These are phyloP conservation scores for Candida khao-thaluensis DNA, from an alignment of 805 yeast species.

Conservation along the genomic window DNA sequence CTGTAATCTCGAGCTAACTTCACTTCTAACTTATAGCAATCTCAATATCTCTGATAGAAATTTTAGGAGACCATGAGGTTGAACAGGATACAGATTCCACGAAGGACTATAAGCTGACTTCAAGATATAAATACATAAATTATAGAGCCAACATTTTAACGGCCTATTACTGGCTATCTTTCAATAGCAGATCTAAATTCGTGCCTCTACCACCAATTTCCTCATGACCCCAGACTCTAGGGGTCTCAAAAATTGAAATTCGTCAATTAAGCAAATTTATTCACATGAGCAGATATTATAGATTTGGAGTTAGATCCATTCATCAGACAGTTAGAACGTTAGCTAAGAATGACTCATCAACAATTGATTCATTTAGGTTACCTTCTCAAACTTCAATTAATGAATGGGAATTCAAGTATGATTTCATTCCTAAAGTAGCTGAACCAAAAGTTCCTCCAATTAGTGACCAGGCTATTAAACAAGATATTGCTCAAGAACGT, in stretches of 20 bases:
- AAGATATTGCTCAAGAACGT: conserved; percentile 46
- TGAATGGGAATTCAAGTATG: conserved; percentile 52
- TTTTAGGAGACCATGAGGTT: too few relatives aligned
- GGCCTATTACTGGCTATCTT: too few relatives aligned
- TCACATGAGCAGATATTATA: conserved; percentile 5
- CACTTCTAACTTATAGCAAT: too few relatives aligned
- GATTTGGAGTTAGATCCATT: conserved; percentile 1
- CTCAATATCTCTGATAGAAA: too few relatives aligned
- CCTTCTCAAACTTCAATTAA: conserved; percentile 47
- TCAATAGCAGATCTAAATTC: too few relatives aligned
- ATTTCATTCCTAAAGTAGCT: conserved; percentile 40
- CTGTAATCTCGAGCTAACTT: too few relatives aligned
- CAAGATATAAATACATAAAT: too few relatives aligned
- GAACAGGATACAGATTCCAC: too few relatives aligned
- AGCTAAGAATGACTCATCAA: conserved; percentile 57
- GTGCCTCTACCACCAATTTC: conserved; percentile 3
- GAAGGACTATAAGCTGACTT: too few relatives aligned
- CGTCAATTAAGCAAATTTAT: not conserved
- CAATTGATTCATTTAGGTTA: conserved; percentile 55
- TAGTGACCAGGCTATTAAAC: conserved; percentile 48
- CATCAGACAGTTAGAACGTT: conserved; percentile 5
- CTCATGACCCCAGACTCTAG: conserved; percentile 7
- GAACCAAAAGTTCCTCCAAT: conserved; percentile 46
- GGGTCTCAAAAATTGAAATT: conserved; percentile 1
- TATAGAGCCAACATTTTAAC: too few relatives aligned